A percentile compares a stretch with the other conserved stretches of the same genome.
These are phyloP conservation scores for Bruguiera sexangula DNA, from an alignment of 345 rosid species.

Conservation along the genomic window DNA sequence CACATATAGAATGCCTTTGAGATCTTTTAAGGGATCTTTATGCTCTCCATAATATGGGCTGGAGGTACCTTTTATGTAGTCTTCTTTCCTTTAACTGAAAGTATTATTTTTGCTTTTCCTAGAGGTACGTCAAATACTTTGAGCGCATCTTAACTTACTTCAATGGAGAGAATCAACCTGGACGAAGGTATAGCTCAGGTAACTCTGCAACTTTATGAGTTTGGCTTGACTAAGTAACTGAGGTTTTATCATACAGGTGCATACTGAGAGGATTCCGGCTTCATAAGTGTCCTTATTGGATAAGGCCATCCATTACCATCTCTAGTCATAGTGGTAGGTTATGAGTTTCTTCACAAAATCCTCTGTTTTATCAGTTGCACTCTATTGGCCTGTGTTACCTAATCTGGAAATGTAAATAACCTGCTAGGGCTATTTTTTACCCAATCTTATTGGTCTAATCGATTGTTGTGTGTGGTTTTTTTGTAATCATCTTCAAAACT, in stretches of 20 bases:
- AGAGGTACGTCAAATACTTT: constrained; percentile 84
- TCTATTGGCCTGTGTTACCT: no score
- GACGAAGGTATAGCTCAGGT: constrained; percentile 50
- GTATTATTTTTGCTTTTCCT: constrained; percentile 15
- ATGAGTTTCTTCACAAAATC: constrained; percentile 3
- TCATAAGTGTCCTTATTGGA: constrained; percentile 82
- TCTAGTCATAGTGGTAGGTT: constrained; percentile 66
- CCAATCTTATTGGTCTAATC: no score
- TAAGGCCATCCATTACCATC: constrained; percentile 71
- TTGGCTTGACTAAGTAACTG: constrained; percentile 4
- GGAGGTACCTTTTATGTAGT: constrained; percentile 3
- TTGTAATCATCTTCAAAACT: no score
- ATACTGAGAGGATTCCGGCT: constrained; percentile 86
- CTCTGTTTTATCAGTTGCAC: background rate
- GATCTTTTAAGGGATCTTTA: constrained; percentile 9
- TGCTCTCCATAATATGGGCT: background rate
- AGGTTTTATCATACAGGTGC: constrained; percentile 45
- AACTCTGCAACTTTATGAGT: constrained; percentile 1
- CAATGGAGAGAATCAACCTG: constrained; percentile 78
- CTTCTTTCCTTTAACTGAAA: background rate
- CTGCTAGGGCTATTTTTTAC: no score
- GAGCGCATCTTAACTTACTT: constrained; percentile 68
- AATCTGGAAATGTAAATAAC: no score
- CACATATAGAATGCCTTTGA: constrained; percentile 11
- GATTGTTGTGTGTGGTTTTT: no score